Base-by-base conservation (phyloP, 768 basidiomycete species). In the Leccinellum rugosiceps region DNA sequence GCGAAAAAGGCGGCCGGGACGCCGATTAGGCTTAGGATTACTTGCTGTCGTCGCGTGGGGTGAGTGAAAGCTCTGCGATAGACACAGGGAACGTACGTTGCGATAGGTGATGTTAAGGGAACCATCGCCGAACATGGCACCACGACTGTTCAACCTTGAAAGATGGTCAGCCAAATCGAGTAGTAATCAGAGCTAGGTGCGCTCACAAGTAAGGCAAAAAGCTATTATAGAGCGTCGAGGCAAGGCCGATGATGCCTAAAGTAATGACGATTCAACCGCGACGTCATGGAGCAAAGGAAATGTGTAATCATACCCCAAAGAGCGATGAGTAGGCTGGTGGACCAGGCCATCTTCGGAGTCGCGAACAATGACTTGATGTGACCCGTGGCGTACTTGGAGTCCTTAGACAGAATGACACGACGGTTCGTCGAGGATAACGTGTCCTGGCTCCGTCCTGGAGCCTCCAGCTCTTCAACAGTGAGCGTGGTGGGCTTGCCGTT, bases 231-330 rank as follows among this genome's bases (percentile, higher is more conserved):
- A 91, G 73, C 3, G 88, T 88, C 57, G 84, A 87, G 1, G 86
- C 87, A 17, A 91, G 78, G 4, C 88, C 90, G 53, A 91, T 90
- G 31, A 88, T 72, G 1, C 84, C 88, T 88, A n/a, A n/a, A n/a
- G 58, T 51, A 3, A 55, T 44, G 41, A 64, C 21, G 15, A 41
- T 43, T 51, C 25, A 28, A 44, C 41, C 19, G 21, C 25, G 26
- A 13, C 11, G 5, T 50, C n/a, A n/a, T n/a, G n/a, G 28, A 10
- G 49, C 3, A 9, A 52, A 8, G 6, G 6, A 10, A 19, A 38
- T 25, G 25, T 0, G 6, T n/a, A 10, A 57, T 71, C 79, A 75
- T 49, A 86, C 73, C 65, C 80, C 75, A 69, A 3, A 80, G 58
- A 6, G 56, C 52, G 26, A 87, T 83, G 34, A 88, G 68, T 47